phyloP scores from a whole-genome alignment of 2,329 filamentous ascomycete genomes.

The Talaromyces sp. region DNA sequence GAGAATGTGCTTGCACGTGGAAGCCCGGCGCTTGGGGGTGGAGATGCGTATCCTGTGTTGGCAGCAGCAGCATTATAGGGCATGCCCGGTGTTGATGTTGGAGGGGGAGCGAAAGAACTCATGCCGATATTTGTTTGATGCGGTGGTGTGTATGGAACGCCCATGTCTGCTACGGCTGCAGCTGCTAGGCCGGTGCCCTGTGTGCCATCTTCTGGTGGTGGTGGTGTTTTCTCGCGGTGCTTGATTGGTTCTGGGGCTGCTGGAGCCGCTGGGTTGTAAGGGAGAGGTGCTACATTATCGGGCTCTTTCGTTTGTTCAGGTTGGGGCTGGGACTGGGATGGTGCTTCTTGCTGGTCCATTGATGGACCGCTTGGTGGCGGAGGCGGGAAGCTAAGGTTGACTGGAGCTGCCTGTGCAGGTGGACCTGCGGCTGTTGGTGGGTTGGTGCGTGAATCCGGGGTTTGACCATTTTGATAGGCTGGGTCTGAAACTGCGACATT shows the following conservation, averaged over 20 bases:
- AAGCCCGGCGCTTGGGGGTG: constrained; percentile 40
- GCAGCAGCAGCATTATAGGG: constrained; percentile 18
- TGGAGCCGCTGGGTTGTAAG: constrained; percentile 69
- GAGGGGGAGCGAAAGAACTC: constrained; percentile 27
- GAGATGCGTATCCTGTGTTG: constrained; percentile 35
- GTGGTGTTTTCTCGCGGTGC: constrained; percentile 68
- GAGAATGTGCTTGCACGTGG: constrained; percentile 30
- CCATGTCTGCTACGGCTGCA: constrained; percentile 44
- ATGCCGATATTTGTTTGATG: constrained; percentile 25
- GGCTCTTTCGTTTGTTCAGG: constrained; percentile 30
- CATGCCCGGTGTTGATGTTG: constrained; percentile 20
- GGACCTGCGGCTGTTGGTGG: constrained; percentile 19
- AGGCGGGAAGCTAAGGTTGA: constrained; percentile 28
- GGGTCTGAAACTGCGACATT: constrained; percentile 61
- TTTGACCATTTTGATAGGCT: constrained; percentile 50
- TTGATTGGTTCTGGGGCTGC: constrained; percentile 67
- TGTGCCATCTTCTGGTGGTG: constrained; percentile 61
- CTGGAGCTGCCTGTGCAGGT: constrained; percentile 20
- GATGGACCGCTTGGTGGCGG: constrained; percentile 29
- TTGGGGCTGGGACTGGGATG: constrained; percentile 11
- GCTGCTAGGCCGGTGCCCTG: constrained; percentile 50
- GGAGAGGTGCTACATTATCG: constrained; percentile 53
- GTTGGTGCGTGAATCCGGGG: constrained; percentile 41
- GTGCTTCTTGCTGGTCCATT: constrained; percentile 15
- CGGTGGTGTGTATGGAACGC: constrained; percentile 34